Conservation (phyloP, 1,284 basidiomycete species). For the Ceratobasidium sp. region DNA sequence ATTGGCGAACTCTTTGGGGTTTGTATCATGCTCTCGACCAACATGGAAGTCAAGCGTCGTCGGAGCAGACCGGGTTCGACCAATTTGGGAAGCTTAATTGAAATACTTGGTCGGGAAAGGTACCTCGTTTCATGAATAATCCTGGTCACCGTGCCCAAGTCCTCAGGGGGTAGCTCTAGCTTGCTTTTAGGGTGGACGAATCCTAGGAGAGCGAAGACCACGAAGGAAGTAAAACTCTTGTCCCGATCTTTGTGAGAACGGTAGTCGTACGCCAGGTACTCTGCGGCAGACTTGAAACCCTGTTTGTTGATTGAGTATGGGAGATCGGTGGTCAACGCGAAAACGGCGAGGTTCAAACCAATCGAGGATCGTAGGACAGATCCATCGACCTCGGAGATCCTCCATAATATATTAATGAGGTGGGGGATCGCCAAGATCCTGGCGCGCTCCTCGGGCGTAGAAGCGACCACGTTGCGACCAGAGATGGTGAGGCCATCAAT, state of each 20-base stretch:
- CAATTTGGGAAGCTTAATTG: not conserved
- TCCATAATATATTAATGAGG: constrained; percentile 21
- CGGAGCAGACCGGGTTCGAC: not conserved
- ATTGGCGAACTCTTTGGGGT: not conserved
- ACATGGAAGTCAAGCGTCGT: not conserved
- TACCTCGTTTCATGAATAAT: constrained; percentile 12
- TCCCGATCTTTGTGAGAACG: not conserved
- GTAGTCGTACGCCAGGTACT: not conserved
- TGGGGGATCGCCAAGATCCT: not conserved
- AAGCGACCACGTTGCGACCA: not conserved
- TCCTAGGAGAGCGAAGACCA: not conserved
- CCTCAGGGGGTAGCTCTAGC: not conserved
- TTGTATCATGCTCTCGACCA: constrained; percentile 7
- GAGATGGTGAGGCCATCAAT: constrained; percentile 21
- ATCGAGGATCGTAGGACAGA: constrained; percentile 19
- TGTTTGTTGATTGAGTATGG: not conserved
- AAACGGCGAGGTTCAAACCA: constrained; percentile 17
- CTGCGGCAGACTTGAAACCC: not conserved
- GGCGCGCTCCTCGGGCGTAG: not conserved
- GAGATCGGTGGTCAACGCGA: not conserved
- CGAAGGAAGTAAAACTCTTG: not conserved
- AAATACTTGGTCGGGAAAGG: not conserved
- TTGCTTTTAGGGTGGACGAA: constrained; percentile 6
- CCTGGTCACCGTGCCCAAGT: not conserved
- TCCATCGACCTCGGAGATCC: not conserved